These are phyloP conservation scores for Verbena officinalis DNA, from an alignment of 257 asterid genomes.

Conservation along the genomic window DNA sequence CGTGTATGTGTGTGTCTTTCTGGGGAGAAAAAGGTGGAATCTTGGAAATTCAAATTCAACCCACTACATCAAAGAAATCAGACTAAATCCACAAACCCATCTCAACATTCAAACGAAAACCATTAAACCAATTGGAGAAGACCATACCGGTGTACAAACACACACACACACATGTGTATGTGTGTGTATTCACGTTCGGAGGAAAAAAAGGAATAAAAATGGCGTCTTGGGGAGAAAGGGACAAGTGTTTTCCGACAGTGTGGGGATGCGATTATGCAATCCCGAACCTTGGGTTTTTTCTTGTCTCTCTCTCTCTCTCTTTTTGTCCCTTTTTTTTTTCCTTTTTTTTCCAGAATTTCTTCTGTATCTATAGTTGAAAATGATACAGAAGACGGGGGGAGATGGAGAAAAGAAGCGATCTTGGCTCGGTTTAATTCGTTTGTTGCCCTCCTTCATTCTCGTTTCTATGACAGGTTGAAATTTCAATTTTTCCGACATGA, in stretches of 20 bases:
- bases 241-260: constrained; percentile 36
- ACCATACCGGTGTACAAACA: neutral
- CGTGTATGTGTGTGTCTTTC: no score
- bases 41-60: no score
- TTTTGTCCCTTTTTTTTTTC: neutral
- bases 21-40: no score
- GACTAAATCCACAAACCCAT: no score
- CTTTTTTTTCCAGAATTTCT: neutral
- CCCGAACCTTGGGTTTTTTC: neutral
- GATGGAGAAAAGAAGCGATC: constrained; percentile 6
- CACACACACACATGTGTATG: neutral
- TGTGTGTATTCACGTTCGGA: neutral
- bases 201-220: constrained; percentile 20
- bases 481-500: neutral
- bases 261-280: constrained; percentile 30
- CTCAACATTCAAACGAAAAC: no score
- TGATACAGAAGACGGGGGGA: constrained; percentile 23
- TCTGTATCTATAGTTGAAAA: constrained; percentile 30
- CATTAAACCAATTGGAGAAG: no score
- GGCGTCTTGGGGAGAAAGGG: constrained; percentile 23
- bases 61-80: no score
- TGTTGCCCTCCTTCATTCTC: constrained; percentile 37
- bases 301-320: neutral
- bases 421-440: constrained; percentile 27
- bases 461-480: constrained; percentile 18